Evolutionary conservation across 2,329 filamentous ascomycete species (phyloP).

Genomic region (Clonostachys rosea): DNA sequence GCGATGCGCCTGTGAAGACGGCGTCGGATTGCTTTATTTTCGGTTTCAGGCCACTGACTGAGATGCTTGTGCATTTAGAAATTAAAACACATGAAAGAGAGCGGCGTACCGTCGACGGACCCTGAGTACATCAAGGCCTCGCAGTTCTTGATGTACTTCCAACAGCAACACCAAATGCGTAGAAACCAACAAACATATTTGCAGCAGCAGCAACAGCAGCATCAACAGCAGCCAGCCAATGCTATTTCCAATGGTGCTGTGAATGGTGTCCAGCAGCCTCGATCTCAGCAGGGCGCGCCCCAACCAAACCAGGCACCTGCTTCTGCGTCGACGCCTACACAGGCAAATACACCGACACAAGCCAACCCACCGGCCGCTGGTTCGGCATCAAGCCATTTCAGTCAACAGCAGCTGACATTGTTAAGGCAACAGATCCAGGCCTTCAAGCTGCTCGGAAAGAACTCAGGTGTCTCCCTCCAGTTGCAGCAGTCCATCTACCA

Average conservation of each 20-base stretch:
- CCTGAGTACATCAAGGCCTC: slow-evolving; percentile 84
- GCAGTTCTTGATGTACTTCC: slow-evolving; percentile 68
- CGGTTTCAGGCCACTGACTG: background rate
- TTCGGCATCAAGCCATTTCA: slow-evolving; percentile 56
- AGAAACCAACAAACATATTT: slow-evolving; percentile 37
- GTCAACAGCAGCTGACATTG: slow-evolving; percentile 71
- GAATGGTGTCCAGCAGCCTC: slow-evolving; percentile 42
- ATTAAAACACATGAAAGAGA: slow-evolving; percentile 83
- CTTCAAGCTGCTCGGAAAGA: slow-evolving; percentile 87
- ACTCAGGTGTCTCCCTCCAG: slow-evolving; percentile 71
- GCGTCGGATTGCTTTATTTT: background rate
- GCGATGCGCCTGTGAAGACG: background rate
- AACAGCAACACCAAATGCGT: slow-evolving; percentile 58
- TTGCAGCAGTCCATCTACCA: slow-evolving; percentile 82
- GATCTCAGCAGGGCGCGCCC: slow-evolving; percentile 28
- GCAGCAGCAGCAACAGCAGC: slow-evolving; percentile 25
- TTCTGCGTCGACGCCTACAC: slow-evolving; percentile 12
- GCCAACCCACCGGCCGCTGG: slow-evolving; percentile 21
- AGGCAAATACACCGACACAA: slow-evolving; percentile 19
- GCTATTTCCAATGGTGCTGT: slow-evolving; percentile 39
- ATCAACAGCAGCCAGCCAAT: slow-evolving; percentile 34
- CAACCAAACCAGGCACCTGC: slow-evolving; percentile 19
- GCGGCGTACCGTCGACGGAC: slow-evolving; percentile 75
- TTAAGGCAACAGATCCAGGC: slow-evolving; percentile 84
- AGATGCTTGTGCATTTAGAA: slow-evolving; percentile 48